Conservation (phyloP, 1,139 yeast species). For the Scheffersomyces illinoinensis region DNA sequence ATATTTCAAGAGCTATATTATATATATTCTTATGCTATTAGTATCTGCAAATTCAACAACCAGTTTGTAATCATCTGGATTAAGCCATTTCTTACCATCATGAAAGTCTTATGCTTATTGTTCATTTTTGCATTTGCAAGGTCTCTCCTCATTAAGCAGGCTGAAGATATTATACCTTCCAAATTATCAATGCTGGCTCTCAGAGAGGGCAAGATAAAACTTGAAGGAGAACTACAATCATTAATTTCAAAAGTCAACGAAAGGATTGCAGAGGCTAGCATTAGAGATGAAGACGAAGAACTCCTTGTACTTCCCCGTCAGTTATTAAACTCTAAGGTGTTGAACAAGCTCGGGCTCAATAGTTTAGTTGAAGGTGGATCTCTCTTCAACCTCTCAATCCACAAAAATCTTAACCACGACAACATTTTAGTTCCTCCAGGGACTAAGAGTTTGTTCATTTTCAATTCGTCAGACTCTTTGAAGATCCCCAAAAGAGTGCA, state of each 20-base stretch:
- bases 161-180: neutral
- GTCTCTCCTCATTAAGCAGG: neutral
- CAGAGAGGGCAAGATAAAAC: neutral
- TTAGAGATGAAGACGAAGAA: constrained; percentile 8
- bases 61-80: neutral
- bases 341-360: constrained; percentile 21
- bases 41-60: neutral
- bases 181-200: neutral
- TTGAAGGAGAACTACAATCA: neutral
- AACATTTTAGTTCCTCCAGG: constrained; percentile 26
- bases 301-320: constrained; percentile 24
- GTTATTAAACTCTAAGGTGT: constrained; percentile 19
- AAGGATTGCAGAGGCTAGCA: neutral
- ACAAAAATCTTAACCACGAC: constrained; percentile 3
- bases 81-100: neutral
- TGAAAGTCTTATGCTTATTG: neutral
- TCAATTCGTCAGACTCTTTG: constrained; percentile 27
- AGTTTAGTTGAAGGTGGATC: constrained; percentile 11
- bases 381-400: constrained; percentile 8
- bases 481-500: constrained; percentile 14
- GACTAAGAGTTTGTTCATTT: constrained; percentile 33
- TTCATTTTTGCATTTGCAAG: neutral
- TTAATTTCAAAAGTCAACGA: neutral
- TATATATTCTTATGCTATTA: neutral
- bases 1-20: neutral